phyloP scores from a whole-genome alignment of 2,329 filamentous ascomycete genomes.

The Trichoderma harzianum region DNA sequence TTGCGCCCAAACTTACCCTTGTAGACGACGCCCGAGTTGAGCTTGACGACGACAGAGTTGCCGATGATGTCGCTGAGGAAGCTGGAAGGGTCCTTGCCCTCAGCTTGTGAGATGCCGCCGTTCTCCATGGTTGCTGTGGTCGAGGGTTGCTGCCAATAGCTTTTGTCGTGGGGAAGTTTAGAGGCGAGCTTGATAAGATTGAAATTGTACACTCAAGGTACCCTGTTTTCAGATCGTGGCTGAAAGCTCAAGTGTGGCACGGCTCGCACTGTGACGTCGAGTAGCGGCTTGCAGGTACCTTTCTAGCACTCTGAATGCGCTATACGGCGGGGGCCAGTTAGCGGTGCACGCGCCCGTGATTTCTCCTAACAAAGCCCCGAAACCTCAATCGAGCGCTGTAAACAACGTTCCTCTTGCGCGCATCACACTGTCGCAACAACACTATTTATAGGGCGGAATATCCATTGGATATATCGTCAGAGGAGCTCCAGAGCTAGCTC shows the following conservation, averaged over 20 bases:
- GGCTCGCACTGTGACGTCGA: slow-evolving; percentile 19
- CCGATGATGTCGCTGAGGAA: slow-evolving; percentile 95
- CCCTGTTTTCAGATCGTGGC: background rate
- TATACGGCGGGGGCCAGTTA: slow-evolving; percentile 10
- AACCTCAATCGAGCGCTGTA: slow-evolving; percentile 5
- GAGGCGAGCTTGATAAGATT: background rate
- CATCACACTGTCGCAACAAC: background rate
- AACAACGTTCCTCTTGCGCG: background rate
- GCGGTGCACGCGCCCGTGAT: slow-evolving; percentile 8
- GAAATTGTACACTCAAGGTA: background rate
- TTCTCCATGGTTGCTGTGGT: slow-evolving; percentile 66
- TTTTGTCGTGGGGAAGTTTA: slow-evolving; percentile 14
- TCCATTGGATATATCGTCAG: background rate
- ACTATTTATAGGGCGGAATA: background rate
- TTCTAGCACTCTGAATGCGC: background rate
- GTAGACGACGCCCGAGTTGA: slow-evolving; percentile 98
- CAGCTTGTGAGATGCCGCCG: slow-evolving; percentile 57
- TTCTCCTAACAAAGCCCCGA: slow-evolving; percentile 6
- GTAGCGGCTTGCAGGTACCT: background rate
- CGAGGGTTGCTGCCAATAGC: background rate
- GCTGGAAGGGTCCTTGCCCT: slow-evolving; percentile 87
- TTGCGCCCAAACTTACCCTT: slow-evolving; percentile 61
- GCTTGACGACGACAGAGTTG: slow-evolving; percentile 88
- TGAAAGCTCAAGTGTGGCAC: background rate
- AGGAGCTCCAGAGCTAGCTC: background rate